Base-by-base conservation (phyloP, 106 monocot genomes). In the Dendrobium catenatum region DNA sequence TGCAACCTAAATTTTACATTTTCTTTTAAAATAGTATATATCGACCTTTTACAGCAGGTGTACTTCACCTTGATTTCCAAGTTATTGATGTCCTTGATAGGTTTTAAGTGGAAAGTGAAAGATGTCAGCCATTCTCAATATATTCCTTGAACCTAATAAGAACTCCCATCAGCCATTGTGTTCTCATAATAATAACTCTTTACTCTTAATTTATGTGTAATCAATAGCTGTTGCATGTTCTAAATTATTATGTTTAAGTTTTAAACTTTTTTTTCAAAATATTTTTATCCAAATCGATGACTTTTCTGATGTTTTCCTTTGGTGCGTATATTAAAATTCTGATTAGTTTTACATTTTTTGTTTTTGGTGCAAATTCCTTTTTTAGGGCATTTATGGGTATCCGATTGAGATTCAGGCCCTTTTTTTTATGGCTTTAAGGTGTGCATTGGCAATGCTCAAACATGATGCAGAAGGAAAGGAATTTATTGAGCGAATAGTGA, bases 341-440 rank as follows among this genome's bases (percentile, higher is more conserved):
- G 61, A 61, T 61, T 61, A n/a, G 5, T 61, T 33, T 70, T 2
- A 74, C 74, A 43, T 20, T 1, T n/a, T 20, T 74, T 44, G 20
- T 43, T 43, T 43, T 44, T 74, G 16, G 42, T 44, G 42, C 74
- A 74, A 37, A 74, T 74, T 44, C 20, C 19, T 42, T n/a, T 74
- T 2, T 42, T 70, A 87, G 90, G 90, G 90, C 9, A 49, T 90
- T 42, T 90, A 90, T 85, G 87, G 90, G 20, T 83, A 85, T 81
- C 90, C 90, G 5, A 85, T 90, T 56, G 90, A 90, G 76, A 90
- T 87, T n/a, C 90, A 90, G 85, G 90, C 90, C 55, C 90, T 90
- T 77, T 43, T 90, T 80, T 81, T 81, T 42, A 81, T 73, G 81
- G 81, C 72, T 41, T 42, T 81, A 42, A 81, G 81, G 68, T 55